A percentile compares a stretch with the other conserved stretches of the same genome.
Conservation (phyloP, 257 asterid genomes). For the Parsonsia alboflavescens region DNA sequence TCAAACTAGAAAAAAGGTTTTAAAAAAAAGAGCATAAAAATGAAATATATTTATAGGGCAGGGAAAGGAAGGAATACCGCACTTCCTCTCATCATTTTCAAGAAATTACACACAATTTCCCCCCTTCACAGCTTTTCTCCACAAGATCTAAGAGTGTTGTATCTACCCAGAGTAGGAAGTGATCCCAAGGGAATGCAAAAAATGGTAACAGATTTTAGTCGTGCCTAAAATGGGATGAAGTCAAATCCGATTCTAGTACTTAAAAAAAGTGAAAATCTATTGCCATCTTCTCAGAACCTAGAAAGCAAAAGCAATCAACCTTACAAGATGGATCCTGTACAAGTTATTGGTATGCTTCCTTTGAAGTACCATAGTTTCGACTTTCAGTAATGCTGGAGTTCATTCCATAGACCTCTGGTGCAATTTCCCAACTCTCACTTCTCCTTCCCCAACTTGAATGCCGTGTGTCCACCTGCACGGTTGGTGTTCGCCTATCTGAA, state of each 20-base stretch:
- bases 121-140: neutral
- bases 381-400: slow-evolving; percentile 18
- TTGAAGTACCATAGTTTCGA: slow-evolving; percentile 30
- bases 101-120: neutral
- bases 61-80: neutral
- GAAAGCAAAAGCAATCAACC: slow-evolving; percentile 25
- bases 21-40: no score
- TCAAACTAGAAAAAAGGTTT: neutral
- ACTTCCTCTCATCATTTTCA: slow-evolving; percentile 5
- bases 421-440: slow-evolving; percentile 53
- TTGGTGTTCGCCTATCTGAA: slow-evolving; percentile 57
- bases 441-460: slow-evolving; percentile 56
- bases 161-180: neutral
- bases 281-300: slow-evolving; percentile 3
- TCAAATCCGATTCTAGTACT: neutral
- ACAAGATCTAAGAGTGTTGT: neutral
- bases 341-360: slow-evolving; percentile 42
- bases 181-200: neutral
- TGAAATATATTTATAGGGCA: no score
- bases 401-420: slow-evolving; percentile 36
- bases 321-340: slow-evolving; percentile 18
- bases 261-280: neutral
- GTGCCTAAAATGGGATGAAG: neutral
- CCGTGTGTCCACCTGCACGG: slow-evolving; percentile 41
- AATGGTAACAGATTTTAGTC: neutral